Conservation (phyloP, 2,329 filamentous ascomycete species). For the Periconia digitata region DNA sequence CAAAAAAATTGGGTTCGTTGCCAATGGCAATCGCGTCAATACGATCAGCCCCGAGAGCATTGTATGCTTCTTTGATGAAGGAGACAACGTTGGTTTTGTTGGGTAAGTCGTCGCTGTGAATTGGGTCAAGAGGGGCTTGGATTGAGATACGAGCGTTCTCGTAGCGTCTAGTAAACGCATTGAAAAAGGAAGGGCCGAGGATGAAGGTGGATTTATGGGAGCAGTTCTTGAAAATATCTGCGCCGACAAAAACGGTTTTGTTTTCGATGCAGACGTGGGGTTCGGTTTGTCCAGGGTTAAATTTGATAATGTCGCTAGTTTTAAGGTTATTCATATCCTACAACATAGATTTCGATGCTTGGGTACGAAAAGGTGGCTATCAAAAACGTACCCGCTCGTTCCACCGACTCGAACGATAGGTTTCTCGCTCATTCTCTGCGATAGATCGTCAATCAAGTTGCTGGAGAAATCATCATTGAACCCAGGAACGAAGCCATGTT, state of each 20-base stretch:
- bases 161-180: constrained; percentile 1
- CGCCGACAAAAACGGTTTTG: not conserved
- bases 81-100: constrained; percentile 1
- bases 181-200: constrained; percentile 2
- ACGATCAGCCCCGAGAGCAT: not conserved
- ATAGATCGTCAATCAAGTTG: not conserved
- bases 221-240: not conserved
- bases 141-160: constrained; percentile 1
- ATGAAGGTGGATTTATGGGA: constrained; percentile 4
- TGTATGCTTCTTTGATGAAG: constrained; percentile 3
- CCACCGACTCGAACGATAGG: constrained; percentile 1
- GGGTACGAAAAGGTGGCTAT: too few species aligned
- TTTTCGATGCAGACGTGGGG: constrained; percentile 1
- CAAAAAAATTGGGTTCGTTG: constrained; percentile 4
- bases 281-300: constrained; percentile 1
- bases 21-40: constrained; percentile 7
- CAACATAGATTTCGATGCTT: too few species aligned
- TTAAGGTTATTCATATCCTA: too few species aligned
- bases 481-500: constrained; percentile 2
- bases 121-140: constrained; percentile 1
- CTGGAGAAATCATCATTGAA: constrained; percentile 2
- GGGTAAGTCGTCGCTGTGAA: constrained; percentile 1
- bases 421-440: not conserved
- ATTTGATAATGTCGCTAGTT: constrained; percentile 6
- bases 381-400: constrained; percentile 4